Percentiles rank a stretch among this genome's conserved stretches.
phyloP scores from a whole-genome alignment of 352 stramenopile species.

The Elongisporangium senticosum region DNA sequence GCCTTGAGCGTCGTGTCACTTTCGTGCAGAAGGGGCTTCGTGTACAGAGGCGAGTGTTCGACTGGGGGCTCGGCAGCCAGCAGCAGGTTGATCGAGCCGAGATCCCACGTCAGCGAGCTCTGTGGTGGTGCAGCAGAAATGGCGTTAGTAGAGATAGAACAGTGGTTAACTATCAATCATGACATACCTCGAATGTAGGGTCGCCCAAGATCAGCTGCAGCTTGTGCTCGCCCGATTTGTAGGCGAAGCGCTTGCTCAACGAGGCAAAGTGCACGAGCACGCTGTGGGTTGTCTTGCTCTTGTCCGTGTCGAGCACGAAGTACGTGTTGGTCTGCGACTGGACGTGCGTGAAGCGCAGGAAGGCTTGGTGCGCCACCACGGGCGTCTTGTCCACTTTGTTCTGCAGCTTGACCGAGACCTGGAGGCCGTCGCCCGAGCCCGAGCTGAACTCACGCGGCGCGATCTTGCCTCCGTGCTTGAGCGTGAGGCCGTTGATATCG shows the following conservation, averaged over 20 bases:
- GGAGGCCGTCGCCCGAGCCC: slow-evolving; percentile 44
- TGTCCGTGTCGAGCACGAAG: slow-evolving; percentile 60
- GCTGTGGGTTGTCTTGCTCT: slow-evolving; percentile 24
- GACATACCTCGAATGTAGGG: slow-evolving; percentile 51
- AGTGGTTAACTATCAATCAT: background rate
- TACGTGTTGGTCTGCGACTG: slow-evolving; percentile 57
- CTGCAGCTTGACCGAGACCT: slow-evolving; percentile 55
- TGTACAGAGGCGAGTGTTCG: slow-evolving; percentile 76
- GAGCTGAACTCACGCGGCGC: slow-evolving; percentile 48
- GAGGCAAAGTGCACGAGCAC: slow-evolving; percentile 45
- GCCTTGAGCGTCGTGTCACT: slow-evolving; percentile 83
- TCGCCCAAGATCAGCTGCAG: slow-evolving; percentile 76
- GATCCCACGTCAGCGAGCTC: slow-evolving; percentile 61
- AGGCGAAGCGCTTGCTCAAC: slow-evolving; percentile 78
- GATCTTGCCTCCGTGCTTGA: slow-evolving; percentile 53
- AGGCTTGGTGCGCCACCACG: slow-evolving; percentile 66
- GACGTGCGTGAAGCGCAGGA: slow-evolving; percentile 65
- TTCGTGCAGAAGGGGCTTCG: slow-evolving; percentile 80
- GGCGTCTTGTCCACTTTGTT: slow-evolving; percentile 46
- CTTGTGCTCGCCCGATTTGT: slow-evolving; percentile 64
- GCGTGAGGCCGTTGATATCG: slow-evolving; percentile 43
- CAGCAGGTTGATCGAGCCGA: slow-evolving; percentile 65
- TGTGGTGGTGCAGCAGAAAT: background rate
- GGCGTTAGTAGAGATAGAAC: background rate
- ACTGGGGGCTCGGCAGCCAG: slow-evolving; percentile 54